Evolutionary conservation across 1,139 yeast genomes (phyloP), one percentile per base, ranked within the genome.

Genomic region (Nakaseomyces glabratus): DNA sequence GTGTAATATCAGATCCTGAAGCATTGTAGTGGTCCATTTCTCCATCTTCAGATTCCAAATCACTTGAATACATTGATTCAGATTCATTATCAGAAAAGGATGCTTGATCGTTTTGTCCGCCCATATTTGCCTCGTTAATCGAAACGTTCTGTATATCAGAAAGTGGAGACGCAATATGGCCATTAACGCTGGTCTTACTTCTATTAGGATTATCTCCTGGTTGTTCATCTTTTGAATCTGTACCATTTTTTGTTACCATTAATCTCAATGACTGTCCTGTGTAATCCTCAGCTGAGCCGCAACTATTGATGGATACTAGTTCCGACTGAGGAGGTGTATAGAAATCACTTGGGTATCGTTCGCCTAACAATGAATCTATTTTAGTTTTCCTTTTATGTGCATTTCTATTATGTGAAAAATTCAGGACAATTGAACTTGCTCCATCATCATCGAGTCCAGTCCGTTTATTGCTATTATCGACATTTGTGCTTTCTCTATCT

Each of bases 391-490:
- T 18, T 5, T 26, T 26, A n/a, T 17, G 21, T 12, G 9, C 7
- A 4, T 15, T 15, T 21, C 34, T 35, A 15, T 35, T 26, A 14
- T 40, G 40, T 11, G 48, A 29, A 31, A 51, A 51, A 36, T 49
- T 41, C 13, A 51, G 35, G 4, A 46, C 52, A n/a, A 50, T 44
- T 4, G 50, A 47, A 21, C 44, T 43, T 20, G 37, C 37, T 4
- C 37, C 45, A 18, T 40, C 42, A 12, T 38, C 46, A 3, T 24
- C 28, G 4, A 24, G 5, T 8, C 11, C 6, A 15, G 14, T 20
- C 17, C 25, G 11, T 20, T 17, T 20, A 21, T 28, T 31, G 20
- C 11, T 24, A 18, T 10, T 18, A 11, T 17, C 21, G 8, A 17
- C 11, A 11, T 18, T 21, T 7, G 13, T 11, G 14, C 15, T 26